These are phyloP conservation scores for Aureobasidium sp. DNA, from an alignment of 2,329 filamentous ascomycete genomes.

Conservation along the genomic window DNA sequence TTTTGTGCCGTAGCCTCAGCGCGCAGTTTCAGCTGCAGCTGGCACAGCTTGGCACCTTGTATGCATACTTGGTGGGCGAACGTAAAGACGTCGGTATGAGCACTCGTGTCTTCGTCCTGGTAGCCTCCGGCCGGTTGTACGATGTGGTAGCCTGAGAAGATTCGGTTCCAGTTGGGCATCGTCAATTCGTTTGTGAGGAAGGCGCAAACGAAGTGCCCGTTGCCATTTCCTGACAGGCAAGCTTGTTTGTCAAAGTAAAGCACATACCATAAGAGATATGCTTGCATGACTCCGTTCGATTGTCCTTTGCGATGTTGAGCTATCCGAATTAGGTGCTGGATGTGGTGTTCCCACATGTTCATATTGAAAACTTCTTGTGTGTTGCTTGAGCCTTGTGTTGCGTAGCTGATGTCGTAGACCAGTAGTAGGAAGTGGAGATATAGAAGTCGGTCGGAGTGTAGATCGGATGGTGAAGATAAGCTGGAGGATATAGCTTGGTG, in stretches of 20 bases:
- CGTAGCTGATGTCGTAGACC: constrained; percentile 44
- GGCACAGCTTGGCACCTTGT: constrained; percentile 37
- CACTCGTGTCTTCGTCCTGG: not conserved
- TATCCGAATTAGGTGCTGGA: constrained; percentile 44
- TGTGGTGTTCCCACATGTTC: constrained; percentile 48
- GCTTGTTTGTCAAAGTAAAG: constrained; percentile 49
- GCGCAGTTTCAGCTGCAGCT: constrained; percentile 35
- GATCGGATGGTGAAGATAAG: constrained; percentile 41
- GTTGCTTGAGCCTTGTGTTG: constrained; percentile 36
- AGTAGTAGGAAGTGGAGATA: constrained; percentile 50
- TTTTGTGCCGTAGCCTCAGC: constrained; percentile 23
- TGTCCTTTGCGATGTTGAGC: constrained; percentile 34
- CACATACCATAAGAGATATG: constrained; percentile 47
- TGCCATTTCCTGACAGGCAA: constrained; percentile 31
- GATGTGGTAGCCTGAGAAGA: not conserved
- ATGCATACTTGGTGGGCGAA: constrained; percentile 39
- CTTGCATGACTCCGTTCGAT: constrained; percentile 37
- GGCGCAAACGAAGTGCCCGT: not conserved
- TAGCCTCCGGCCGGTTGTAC: not conserved
- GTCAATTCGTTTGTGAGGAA: constrained; percentile 13
- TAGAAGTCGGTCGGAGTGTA: constrained; percentile 49
- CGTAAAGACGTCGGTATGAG: constrained; percentile 33
- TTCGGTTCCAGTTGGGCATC: constrained; percentile 3
- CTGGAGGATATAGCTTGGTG: constrained; percentile 39
- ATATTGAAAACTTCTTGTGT: constrained; percentile 33